Evolutionary conservation across 306 rosid species (phyloP).

Genomic region (Senna tora): DNA sequence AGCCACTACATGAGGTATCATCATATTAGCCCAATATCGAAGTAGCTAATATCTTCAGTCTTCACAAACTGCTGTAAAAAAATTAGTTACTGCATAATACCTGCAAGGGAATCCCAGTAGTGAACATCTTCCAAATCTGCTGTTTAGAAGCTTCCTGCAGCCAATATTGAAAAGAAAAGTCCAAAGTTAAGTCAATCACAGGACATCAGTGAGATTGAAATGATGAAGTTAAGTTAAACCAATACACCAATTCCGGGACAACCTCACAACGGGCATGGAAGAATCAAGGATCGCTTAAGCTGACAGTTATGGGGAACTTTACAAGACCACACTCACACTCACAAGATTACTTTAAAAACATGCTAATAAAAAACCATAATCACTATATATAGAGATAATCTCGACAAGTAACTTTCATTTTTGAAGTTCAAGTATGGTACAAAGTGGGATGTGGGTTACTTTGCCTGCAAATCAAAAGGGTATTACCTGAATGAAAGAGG

Average conservation of each 20-base stretch:
- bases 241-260: neutral
- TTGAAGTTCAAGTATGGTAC: neutral
- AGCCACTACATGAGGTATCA: neutral
- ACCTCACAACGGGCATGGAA: neutral
- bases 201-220: neutral
- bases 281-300: neutral
- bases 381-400: neutral
- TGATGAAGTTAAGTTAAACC: neutral
- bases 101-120: slow-evolving; percentile 46
- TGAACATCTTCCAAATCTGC: slow-evolving; percentile 45
- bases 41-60: neutral
- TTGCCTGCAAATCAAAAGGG: neutral
- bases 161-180: slow-evolving; percentile 20
- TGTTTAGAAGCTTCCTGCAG: slow-evolving; percentile 49
- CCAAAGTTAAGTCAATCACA: slow-evolving; percentile 9
- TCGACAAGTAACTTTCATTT: neutral
- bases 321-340: neutral
- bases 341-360: neutral
- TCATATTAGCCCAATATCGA: neutral
- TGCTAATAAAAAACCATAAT: neutral
- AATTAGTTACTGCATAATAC: slow-evolving; percentile 31
- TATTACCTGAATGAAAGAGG: slow-evolving; percentile 46
- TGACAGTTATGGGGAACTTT: neutral
- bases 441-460: neutral
- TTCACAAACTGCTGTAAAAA: neutral